Evolutionary conservation across 805 yeast species (phyloP), one percentile per base, ranked within the genome.

Genomic region (Schizosaccharomyces japonicus): DNA sequence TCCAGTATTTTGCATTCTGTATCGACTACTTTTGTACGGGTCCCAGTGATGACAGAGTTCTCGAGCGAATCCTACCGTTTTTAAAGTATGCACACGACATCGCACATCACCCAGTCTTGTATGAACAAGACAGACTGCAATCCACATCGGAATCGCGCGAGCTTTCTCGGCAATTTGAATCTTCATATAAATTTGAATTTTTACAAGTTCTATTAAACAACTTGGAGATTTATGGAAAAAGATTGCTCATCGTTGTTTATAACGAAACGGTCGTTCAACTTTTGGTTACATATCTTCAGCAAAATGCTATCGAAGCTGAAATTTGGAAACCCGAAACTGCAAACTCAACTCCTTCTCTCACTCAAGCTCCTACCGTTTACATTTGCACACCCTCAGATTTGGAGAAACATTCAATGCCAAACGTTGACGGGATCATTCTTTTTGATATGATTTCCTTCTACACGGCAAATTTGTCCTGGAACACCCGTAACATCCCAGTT

Each of bases 11-110:
- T 36, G 42, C 42, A 13, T 36, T 36, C 13, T 36, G 42, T 21
- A 36, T 36, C 26, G 42, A 36, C 28, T 27, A 36, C n/a, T 36
- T 36, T 19, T 36, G 42, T 11, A 21, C 42, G 7, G 42, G 42
- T 21, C 42, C 42, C 13, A 36, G 42, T 11, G 42, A 36, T 36
- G 10, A 25, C 3, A 17, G 42, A 8, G 23, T 36, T 3, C 42
- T 19, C 7, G 42, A 36, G 23, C 17, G 23, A 4, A 36, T 36
- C 13, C 42, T 25, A n/a, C 23, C 23, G 7, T 36, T 36, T 36
- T 8, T 36, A 1, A 25, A 36, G n/a, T 36, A 25, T 6, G 42
- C 42, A 19, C 42, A 36, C 11, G 23, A 36, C 11, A 36, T 36
- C 13, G 42, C 42, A 3, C 17, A 36, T 7, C 42, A 36, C n/a